phyloP scores from a whole-genome alignment of 495 filamentous ascomycete species.

The Tuber brumale region DNA sequence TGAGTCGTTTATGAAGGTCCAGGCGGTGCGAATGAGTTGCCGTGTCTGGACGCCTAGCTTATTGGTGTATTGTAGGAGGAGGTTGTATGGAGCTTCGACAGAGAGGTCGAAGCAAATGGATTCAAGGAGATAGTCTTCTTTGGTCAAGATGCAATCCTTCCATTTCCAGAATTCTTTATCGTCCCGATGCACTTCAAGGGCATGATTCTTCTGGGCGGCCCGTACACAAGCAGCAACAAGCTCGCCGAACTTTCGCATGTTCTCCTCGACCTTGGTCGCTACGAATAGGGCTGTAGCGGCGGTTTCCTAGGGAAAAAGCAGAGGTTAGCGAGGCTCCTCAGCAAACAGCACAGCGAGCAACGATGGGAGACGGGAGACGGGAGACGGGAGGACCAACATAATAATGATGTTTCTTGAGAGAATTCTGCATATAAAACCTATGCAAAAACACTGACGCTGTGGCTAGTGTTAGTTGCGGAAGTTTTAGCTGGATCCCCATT shows the following conservation, averaged over 20 bases:
- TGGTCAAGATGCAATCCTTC: conserved; percentile 82
- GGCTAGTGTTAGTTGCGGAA: conserved; percentile 83
- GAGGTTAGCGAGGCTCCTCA: conserved; percentile 30
- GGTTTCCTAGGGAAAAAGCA: conserved; percentile 51
- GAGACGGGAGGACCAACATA: conserved; percentile 26
- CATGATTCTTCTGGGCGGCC: conserved; percentile 86
- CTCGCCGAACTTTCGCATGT: conserved; percentile 86
- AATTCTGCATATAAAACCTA: conserved; percentile 82
- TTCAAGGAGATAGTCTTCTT: conserved; percentile 89
- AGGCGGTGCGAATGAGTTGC: conserved; percentile 68
- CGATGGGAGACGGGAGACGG: conserved; percentile 8
- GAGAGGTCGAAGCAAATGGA: conserved; percentile 88
- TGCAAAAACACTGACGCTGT: conserved; percentile 93
- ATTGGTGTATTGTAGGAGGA: conserved; percentile 68
- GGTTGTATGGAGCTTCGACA: conserved; percentile 74
- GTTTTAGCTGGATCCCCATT: conserved; percentile 83
- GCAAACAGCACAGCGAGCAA: conserved; percentile 6
- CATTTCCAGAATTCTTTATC: conserved; percentile 95
- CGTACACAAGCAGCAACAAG: conserved; percentile 86
- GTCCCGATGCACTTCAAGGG: conserved; percentile 79
- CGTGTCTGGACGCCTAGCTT: conserved; percentile 64
- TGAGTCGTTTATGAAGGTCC: conserved; percentile 88
- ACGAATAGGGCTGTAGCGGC: conserved; percentile 86
- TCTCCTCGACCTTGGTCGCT: conserved; percentile 94
- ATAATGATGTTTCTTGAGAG: conserved; percentile 39